Conservation (phyloP, 768 basidiomycete genomes). For the Tephrocybe rancida region DNA sequence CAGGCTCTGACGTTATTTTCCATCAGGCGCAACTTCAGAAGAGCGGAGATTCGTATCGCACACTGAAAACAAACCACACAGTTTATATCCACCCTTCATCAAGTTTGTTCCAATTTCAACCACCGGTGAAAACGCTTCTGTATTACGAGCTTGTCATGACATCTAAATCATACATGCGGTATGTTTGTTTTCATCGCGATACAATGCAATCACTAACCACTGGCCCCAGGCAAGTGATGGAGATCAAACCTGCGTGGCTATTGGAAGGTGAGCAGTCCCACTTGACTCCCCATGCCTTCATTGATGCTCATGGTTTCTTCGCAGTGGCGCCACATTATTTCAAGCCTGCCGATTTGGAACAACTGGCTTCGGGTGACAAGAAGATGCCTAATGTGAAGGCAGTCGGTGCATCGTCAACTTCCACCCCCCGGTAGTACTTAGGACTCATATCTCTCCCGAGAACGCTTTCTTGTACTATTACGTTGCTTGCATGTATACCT, state of each 20-base stretch:
- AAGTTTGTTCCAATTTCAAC: constrained; percentile 92
- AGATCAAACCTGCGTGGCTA: constrained; percentile 95
- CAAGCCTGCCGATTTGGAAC: constrained; percentile 82
- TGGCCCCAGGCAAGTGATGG: constrained; percentile 83
- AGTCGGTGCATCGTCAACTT: constrained; percentile 39
- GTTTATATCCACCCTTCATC: constrained; percentile 98
- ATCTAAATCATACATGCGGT: constrained; percentile 54
- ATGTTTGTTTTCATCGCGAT: background rate
- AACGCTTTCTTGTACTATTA: background rate
- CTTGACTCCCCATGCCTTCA: constrained; percentile 10
- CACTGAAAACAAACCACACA: constrained; percentile 93
- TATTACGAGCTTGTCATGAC: constrained; percentile 99
- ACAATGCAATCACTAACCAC: background rate
- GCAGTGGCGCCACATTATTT: constrained; percentile 96
- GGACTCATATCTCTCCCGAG: background rate
- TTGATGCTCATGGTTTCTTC: no score
- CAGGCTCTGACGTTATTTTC: background rate
- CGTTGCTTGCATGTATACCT: constrained; percentile 15
- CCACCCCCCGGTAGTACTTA: constrained; percentile 23
- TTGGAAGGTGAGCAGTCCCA: constrained; percentile 67
- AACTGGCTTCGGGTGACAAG: constrained; percentile 78
- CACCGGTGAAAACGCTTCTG: constrained; percentile 84
- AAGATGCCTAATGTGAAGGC: constrained; percentile 93
- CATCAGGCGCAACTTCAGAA: constrained; percentile 86
- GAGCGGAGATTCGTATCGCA: constrained; percentile 96